Percentiles rank a stretch among this genome's conserved stretches.
Conservation (phyloP, 257 asterid species). For the Ligustrum vulgare region DNA sequence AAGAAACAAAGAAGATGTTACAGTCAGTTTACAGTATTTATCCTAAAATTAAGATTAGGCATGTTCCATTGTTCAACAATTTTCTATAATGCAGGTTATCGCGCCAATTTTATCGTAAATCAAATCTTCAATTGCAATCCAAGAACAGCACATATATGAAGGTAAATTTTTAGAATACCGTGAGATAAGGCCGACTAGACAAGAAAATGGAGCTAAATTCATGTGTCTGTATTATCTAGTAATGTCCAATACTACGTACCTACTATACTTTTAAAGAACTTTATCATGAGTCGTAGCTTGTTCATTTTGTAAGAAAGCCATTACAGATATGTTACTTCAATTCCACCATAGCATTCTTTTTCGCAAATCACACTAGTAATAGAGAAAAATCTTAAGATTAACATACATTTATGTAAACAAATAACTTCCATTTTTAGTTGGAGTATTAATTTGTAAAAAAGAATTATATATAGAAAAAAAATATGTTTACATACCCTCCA, state of each 20-base stretch:
- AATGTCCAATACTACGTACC: too few relatives aligned
- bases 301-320: background rate
- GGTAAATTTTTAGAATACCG: background rate
- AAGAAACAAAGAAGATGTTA: background rate
- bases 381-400: background rate
- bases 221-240: too few relatives aligned
- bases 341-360: background rate
- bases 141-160: too few relatives aligned
- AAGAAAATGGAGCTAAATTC: too few relatives aligned
- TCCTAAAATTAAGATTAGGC: background rate
- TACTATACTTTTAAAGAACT: too few relatives aligned
- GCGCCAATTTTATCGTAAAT: too few relatives aligned
- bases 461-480: background rate
- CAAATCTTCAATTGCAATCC: too few relatives aligned
- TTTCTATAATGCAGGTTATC: background rate
- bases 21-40: background rate
- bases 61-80: background rate
- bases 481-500: constrained; percentile 60
- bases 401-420: background rate
- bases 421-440: background rate
- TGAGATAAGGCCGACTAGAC: background rate
- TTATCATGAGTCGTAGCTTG: background rate
- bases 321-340: background rate
- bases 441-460: background rate
- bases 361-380: background rate